A percentile compares a stretch with the other conserved stretches of the same genome.
Conservation (phyloP, 169 alveolate genomes). For the Amoebophrya sp. region DNA sequence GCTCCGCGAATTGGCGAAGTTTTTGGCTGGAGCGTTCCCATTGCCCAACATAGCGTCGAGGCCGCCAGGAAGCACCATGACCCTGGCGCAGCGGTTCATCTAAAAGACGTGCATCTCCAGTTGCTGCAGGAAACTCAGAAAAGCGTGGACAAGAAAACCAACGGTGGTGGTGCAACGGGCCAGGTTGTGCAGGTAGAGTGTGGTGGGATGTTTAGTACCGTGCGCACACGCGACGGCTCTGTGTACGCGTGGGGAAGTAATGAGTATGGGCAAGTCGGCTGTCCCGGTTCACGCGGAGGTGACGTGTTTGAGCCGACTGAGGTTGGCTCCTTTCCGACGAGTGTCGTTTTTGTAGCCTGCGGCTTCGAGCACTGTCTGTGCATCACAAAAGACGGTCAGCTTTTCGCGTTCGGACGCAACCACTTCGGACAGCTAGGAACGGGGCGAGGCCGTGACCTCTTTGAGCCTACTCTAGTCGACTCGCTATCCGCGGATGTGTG, state of each 20-base stretch:
- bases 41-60: background rate
- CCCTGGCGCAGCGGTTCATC: too few species aligned
- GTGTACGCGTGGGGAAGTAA: slow-evolving; percentile 41
- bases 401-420: slow-evolving; percentile 39
- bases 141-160: background rate
- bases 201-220: slow-evolving; percentile 38
- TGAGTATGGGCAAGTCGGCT: slow-evolving; percentile 38
- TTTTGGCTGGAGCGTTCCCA: slow-evolving; percentile 9
- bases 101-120: background rate
- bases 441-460: slow-evolving; percentile 37
- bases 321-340: slow-evolving; percentile 4
- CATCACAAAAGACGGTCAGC: slow-evolving; percentile 30
- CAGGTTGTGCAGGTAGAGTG: slow-evolving; percentile 34
- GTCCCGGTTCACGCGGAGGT: background rate
- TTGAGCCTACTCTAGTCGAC: slow-evolving; percentile 44
- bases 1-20: background rate
- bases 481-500: slow-evolving; percentile 25
- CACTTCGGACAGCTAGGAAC: slow-evolving; percentile 39
- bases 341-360: slow-evolving; percentile 24
- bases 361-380: slow-evolving; percentile 41
- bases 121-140: background rate
- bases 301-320: background rate
- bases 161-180: background rate
- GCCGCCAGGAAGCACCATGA: background rate
- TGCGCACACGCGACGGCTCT: slow-evolving; percentile 31